phyloP scores from a whole-genome alignment of 208 protist genomes.

The Leptomonas seymouri region DNA sequence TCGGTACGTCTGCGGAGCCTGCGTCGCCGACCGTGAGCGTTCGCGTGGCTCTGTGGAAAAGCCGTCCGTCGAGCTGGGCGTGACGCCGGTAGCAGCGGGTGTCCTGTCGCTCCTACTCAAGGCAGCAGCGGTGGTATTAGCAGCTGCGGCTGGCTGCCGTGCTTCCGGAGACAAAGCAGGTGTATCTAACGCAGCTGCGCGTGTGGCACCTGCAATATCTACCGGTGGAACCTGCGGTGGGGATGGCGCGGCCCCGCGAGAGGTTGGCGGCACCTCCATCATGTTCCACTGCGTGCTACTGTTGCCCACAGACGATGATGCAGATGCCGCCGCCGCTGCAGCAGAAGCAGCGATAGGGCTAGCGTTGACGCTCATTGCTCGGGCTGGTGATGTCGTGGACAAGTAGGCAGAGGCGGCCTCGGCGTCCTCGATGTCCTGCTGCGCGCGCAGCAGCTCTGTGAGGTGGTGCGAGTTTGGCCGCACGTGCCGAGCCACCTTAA shows the following conservation, averaged over 20 bases:
- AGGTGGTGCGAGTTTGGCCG: conserved; percentile 16
- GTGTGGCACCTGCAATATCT: conserved; percentile 12
- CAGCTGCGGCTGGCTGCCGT: neutral
- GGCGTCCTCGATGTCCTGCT: conserved; percentile 17
- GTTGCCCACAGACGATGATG: conserved; percentile 14
- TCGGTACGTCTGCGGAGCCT: conserved; percentile 28
- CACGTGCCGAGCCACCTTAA: conserved; percentile 39
- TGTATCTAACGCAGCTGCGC: neutral
- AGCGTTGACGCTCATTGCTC: conserved; percentile 19
- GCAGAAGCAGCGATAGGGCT: conserved; percentile 12
- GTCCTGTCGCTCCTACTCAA: neutral
- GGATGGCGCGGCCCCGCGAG: neutral
- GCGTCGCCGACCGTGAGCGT: conserved; percentile 30
- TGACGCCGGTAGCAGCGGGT: neutral
- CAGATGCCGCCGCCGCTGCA: neutral
- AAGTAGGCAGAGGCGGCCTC: conserved; percentile 13
- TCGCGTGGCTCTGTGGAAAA: neutral
- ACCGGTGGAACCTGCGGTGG: conserved; percentile 15
- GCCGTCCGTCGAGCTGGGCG: conserved; percentile 5
- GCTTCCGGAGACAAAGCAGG: neutral
- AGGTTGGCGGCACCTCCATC: conserved; percentile 17
- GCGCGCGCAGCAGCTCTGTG: conserved; percentile 26
- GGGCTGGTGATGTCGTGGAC: conserved; percentile 18
- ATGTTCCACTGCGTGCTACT: conserved; percentile 14
- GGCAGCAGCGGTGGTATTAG: neutral